Evolutionary conservation across 208 protist species (phyloP).

Genomic region (Naegleria gruberi): DNA sequence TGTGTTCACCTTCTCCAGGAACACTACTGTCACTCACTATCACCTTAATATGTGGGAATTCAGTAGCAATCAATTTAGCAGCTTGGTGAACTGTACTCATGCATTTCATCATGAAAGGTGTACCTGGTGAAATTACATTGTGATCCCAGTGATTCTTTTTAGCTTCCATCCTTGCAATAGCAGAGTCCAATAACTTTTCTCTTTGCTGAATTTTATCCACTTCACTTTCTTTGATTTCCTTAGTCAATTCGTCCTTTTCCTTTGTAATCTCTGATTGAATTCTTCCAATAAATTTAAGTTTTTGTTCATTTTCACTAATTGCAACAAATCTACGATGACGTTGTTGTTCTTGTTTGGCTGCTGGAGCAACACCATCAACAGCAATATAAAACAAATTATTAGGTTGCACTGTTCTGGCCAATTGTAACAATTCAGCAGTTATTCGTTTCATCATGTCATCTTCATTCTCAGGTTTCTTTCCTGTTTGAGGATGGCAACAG

Average conservation of each 20-base stretch:
- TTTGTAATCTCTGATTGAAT: not conserved
- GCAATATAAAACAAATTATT: slow-evolving; percentile 95
- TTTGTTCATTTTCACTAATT: slow-evolving; percentile 64
- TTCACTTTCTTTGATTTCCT: not conserved
- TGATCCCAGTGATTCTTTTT: slow-evolving; percentile 81
- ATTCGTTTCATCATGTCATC: slow-evolving; percentile 91
- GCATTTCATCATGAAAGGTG: slow-evolving; percentile 95
- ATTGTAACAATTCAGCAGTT: slow-evolving; percentile 55
- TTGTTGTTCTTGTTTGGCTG: slow-evolving; percentile 99
- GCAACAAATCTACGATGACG: slow-evolving; percentile 90
- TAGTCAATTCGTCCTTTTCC: not conserved
- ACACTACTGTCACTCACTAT: slow-evolving; percentile 83
- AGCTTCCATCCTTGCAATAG: not conserved
- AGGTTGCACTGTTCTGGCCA: slow-evolving; percentile 80
- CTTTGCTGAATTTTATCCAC: not conserved
- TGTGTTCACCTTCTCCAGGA: slow-evolving; percentile 92
- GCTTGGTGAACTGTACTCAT: slow-evolving; percentile 80
- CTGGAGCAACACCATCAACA: slow-evolving; percentile 93
- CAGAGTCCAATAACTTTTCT: slow-evolving; percentile 15
- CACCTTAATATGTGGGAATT: slow-evolving; percentile 54
- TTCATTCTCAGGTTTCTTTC: slow-evolving; percentile 65
- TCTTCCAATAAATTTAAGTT: not conserved
- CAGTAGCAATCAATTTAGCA: not conserved
- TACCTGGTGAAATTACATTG: slow-evolving; percentile 99
- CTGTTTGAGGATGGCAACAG: slow-evolving; percentile 92